Base-by-base conservation (phyloP, 495 filamentous ascomycete genomes). In the Wilcoxina mikolae region DNA sequence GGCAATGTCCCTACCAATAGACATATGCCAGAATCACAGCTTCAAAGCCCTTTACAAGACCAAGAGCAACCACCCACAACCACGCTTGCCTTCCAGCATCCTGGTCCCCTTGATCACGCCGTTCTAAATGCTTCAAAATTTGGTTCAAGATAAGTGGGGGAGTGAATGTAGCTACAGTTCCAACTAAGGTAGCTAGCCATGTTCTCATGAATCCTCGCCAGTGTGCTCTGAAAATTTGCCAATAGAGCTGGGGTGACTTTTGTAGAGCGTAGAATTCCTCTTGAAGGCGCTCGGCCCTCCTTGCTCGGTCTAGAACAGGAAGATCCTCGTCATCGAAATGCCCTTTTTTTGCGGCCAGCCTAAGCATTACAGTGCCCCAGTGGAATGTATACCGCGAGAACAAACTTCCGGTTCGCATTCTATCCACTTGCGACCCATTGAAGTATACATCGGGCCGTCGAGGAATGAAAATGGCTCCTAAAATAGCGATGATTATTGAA, bases 71-170 rank as follows among this genome's bases (percentile, higher is more conserved):
- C 3, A 88, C 81, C 78, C 82, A 87, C n/a, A 77, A 56, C 79
- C 79, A 85, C 0, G 76, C 70, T 17, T 75, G 71, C 4, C 68
- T 58, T n/a, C 68, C 68, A 51, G 73, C 49, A 53, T 54, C 53
- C 58, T 60, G 18, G 7, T 52, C 58, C 48, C 73, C 71, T 27
- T 65, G 27, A n/a, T 69, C 57, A 2, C 77, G 73, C n/a, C 57
- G 65, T 66, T 89, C 84, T n/a, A 90, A 69, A 1, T 67, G 62
- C 17, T 65, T 70, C 18, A 91, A 67, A 23, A 91, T 72, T 44
- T 79, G 73, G 52, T 78, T 74, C 50, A 84, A 74, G 10, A 82
- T 78, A 51, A 82, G 74, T 58, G 87, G 84, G 0, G 85, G 85
- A 0, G 75, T 76, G 51, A 87, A 84, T 39, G 75, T 76, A 2